These are phyloP conservation scores for Agrostemma githago DNA, from an alignment of 148 eudicot genomes.

Conservation along the genomic window DNA sequence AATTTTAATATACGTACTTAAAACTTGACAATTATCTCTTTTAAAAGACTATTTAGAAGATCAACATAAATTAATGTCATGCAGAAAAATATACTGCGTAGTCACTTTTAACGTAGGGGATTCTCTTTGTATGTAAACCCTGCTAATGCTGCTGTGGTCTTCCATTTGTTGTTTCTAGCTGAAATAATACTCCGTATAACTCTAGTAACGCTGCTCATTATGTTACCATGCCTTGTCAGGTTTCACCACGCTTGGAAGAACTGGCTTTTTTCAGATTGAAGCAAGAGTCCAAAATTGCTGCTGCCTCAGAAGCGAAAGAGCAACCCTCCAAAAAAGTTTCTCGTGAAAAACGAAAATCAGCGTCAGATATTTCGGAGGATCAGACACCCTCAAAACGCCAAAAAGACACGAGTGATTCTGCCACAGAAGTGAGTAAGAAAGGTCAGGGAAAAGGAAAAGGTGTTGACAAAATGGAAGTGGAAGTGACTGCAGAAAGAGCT, in stretches of 20 bases:
- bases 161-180: no score
- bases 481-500: constrained; percentile 27
- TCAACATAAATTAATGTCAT: no score
- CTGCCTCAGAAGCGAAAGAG: constrained; percentile 43
- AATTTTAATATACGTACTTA: no score
- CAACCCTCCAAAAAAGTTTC: constrained; percentile 37
- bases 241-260: constrained; percentile 84
- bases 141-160: no score
- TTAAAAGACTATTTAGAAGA: no score
- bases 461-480: constrained; percentile 29
- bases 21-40: no score
- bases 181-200: no score
- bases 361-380: constrained; percentile 44
- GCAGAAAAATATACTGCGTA: no score
- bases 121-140: no score
- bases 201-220: not conserved
- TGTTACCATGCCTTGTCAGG: constrained; percentile 35
- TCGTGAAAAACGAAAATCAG: constrained; percentile 68
- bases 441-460: constrained; percentile 29
- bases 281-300: constrained; percentile 61
- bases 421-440: constrained; percentile 24
- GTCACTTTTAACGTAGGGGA: no score
- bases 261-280: constrained; percentile 65
- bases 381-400: constrained; percentile 61
- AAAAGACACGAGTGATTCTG: constrained; percentile 36